These are phyloP conservation scores for Excoecaria cochinchinensis DNA, from an alignment of 345 rosid species.

Conservation along the genomic window DNA sequence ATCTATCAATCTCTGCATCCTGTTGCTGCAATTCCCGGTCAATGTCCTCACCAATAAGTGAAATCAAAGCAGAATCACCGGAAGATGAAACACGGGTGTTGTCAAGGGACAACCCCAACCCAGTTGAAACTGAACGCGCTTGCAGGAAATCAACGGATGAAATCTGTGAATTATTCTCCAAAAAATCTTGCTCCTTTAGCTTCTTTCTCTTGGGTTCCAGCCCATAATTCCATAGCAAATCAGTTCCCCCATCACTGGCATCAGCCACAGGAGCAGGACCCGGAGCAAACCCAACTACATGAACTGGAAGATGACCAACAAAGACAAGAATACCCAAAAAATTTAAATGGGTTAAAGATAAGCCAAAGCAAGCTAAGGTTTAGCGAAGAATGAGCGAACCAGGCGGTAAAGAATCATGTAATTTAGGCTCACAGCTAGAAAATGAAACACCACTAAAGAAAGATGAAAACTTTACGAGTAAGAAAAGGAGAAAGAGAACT, in stretches of 20 bases:
- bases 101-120: slow-evolving; percentile 77
- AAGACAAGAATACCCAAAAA: not conserved
- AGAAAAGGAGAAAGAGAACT: slow-evolving; percentile 5
- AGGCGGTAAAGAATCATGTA: not conserved
- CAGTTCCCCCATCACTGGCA: slow-evolving; percentile 51
- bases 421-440: not conserved
- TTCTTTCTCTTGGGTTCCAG: slow-evolving; percentile 56
- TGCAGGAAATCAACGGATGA: slow-evolving; percentile 73
- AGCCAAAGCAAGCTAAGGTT: not conserved
- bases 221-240: slow-evolving; percentile 59
- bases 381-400: not conserved
- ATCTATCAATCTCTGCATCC: slow-evolving; percentile 66
- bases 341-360: not conserved
- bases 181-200: slow-evolving; percentile 64
- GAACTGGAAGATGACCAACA: slow-evolving; percentile 45
- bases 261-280: slow-evolving; percentile 47
- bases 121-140: slow-evolving; percentile 71
- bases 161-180: slow-evolving; percentile 71
- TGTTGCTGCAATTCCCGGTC: slow-evolving; percentile 64
- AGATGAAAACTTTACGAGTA: not conserved
- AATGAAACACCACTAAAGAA: not conserved
- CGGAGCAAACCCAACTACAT: slow-evolving; percentile 81
- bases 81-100: slow-evolving; percentile 57
- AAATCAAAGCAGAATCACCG: slow-evolving; percentile 58
- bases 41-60: slow-evolving; percentile 59